Evolutionary conservation across 768 basidiomycete species (phyloP), one percentile per base, ranked within the genome.

Genomic region (Russula sp.): DNA sequence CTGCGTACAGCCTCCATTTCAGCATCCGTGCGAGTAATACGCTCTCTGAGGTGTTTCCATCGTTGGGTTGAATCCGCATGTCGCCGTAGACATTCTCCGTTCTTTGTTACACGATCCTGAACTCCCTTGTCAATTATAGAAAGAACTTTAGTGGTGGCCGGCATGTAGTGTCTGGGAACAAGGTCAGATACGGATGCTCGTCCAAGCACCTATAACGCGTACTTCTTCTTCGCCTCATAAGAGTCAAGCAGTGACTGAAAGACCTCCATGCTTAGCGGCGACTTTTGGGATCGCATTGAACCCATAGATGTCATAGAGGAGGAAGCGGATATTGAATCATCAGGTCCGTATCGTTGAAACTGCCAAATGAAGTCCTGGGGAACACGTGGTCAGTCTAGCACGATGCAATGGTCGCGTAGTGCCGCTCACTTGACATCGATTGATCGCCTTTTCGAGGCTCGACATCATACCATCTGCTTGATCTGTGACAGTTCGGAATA

Each of bases 401-500:
- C 22, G 55, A 45, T 48, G 31, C 37, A 39, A 32, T 59, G 10
- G 52, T 35, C 11, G 32, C 34, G 13, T 70, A 4, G 42, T 67
- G 45, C 49, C 72, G 52, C 85, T 66, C 69, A 92, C 93, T 78
- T 91, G 89, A 77, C 93, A 95, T 67, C 90, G 85, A 70, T 86
- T 86, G 49, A 96, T 86, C 9, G 91, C 93, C 74, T 96, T 98
- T 77, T 98, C 92, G 68, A 99, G 76, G 70, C 91, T 91, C 34
- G 84, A 84, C 93, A 98, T 96, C 96, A 98, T 97, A 31, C 92
- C 93, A 72, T 94, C 92, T 48, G 96, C 95, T 73, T 98, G 95
- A 70, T 94, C 89, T 48, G 92, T 87, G 61, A 94, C 91, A 6
- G 91, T 95, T 67, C 94, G 83, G 75, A 98, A 98, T 22, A 98